Conservation (phyloP, 2,329 filamentous ascomycete species). For the Tolypocladium tundrense region DNA sequence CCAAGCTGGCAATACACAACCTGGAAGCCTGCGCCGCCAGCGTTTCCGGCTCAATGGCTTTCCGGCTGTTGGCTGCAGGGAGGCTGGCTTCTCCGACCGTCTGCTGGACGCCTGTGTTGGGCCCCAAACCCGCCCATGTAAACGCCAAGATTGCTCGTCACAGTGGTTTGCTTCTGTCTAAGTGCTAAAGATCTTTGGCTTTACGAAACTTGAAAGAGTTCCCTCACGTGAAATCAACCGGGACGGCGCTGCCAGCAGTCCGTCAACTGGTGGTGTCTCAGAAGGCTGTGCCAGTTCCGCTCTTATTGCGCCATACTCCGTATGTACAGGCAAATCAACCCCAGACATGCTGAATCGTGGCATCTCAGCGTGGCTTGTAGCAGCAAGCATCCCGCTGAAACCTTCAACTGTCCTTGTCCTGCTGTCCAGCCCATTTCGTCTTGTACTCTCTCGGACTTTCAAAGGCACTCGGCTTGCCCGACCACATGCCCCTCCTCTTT, state of each 20-base stretch:
- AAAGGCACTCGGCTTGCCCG: slow-evolving; percentile 46
- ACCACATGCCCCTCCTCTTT: slow-evolving; percentile 67
- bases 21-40: neutral
- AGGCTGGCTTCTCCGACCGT: neutral
- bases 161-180: neutral
- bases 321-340: neutral
- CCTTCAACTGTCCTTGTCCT: slow-evolving; percentile 8
- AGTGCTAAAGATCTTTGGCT: neutral
- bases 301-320: neutral
- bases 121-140: neutral
- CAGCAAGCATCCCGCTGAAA: neutral
- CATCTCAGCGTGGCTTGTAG: neutral
- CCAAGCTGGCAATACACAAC: neutral
- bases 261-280: neutral
- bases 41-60: neutral
- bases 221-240: no score
- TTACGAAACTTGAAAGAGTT: no score
- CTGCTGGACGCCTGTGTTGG: neutral
- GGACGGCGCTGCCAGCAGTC: neutral
- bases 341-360: neutral
- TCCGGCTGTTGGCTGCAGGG: neutral
- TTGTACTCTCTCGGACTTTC: slow-evolving; percentile 91
- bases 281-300: neutral
- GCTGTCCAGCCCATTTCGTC: slow-evolving; percentile 26
- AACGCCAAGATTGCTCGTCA: neutral